These are phyloP conservation scores for Fonsecaea pugnacius DNA, from an alignment of 2,329 filamentous ascomycete species.

Conservation along the genomic window DNA sequence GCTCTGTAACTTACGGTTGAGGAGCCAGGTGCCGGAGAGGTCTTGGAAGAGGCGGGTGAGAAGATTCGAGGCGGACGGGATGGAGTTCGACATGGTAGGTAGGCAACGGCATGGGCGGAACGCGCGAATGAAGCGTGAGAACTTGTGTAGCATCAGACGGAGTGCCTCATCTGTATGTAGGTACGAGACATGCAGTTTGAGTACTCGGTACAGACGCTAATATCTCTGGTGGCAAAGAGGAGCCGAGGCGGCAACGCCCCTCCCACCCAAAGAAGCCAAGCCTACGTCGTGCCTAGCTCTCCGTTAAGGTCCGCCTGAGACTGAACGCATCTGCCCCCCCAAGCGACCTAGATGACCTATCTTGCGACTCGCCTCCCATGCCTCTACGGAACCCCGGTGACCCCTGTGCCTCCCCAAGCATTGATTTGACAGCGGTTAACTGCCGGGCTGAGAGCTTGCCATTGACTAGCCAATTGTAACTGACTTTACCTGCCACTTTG, in stretches of 20 bases:
- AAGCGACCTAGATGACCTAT: not conserved
- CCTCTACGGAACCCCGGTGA: conserved; percentile 4
- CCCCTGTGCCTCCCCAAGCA: not conserved
- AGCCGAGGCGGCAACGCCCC: not conserved
- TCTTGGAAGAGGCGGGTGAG: conserved; percentile 27
- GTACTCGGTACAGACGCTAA: not conserved
- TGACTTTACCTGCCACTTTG: not conserved
- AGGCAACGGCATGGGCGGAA: not conserved
- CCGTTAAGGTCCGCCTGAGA: not conserved
- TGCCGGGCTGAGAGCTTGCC: not conserved
- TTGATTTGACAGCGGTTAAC: not conserved
- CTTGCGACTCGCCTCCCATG: not conserved
- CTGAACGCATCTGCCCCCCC: not conserved
- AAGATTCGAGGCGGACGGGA: conserved; percentile 16
- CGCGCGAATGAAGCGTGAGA: not conserved
- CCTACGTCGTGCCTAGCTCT: not conserved
- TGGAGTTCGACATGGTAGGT: conserved; percentile 1
- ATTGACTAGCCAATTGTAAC: not conserved
- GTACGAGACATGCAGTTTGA: too few species aligned
- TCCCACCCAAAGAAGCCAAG: not conserved
- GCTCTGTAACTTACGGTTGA: conserved; percentile 48
- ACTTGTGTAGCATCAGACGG: not conserved
- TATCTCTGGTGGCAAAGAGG: not conserved
- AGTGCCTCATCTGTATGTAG: too few species aligned
- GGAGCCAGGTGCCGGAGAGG: conserved; percentile 42